Percentiles rank a stretch among this genome's conserved stretches.
Conservation (phyloP, 2,329 filamentous ascomycete genomes). For the Penicillium fuscoglaucum region DNA sequence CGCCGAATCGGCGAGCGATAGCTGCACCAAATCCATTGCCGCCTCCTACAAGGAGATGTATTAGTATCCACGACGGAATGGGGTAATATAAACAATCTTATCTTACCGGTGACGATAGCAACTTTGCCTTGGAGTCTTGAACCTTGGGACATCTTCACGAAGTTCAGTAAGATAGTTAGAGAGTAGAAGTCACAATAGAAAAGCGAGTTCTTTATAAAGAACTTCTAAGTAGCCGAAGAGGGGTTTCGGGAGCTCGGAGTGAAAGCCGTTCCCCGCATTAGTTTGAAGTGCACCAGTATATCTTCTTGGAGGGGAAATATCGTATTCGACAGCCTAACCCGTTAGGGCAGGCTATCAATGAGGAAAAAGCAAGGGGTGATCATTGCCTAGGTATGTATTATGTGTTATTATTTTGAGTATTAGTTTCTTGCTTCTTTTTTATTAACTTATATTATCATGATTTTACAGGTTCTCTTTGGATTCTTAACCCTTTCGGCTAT, state of each 20-base stretch:
- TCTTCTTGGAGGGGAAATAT: not conserved
- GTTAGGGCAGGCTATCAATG: not conserved
- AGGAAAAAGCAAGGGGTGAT: not conserved
- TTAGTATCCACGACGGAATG: not conserved
- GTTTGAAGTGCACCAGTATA: not conserved
- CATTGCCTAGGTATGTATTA: too few relatives aligned
- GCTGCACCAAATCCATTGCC: constrained; percentile 47
- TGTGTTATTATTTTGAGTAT: not conserved
- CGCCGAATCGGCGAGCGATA: constrained; percentile 41
- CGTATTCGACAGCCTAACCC: not conserved
- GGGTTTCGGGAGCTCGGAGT: constrained; percentile 19
- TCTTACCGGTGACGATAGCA: constrained; percentile 47
- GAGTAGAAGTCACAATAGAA: not conserved
- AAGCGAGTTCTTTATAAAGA: not conserved
- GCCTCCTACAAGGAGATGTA: constrained; percentile 29
- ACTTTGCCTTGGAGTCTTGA: constrained; percentile 46
- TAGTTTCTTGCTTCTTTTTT: not conserved
- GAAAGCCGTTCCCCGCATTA: constrained; percentile 24
- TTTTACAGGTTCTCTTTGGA: not conserved
- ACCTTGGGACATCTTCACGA: constrained; percentile 21
- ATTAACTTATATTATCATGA: not conserved
- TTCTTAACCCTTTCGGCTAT: not conserved
- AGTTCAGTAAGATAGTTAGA: not conserved
- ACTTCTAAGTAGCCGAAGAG: constrained; percentile 11
- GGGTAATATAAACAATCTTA: constrained; percentile 20